A percentile compares a stretch with the other conserved stretches of the same genome.
Evolutionary conservation across 768 basidiomycete genomes (phyloP).

Genomic region (Boletus reticulatus): DNA sequence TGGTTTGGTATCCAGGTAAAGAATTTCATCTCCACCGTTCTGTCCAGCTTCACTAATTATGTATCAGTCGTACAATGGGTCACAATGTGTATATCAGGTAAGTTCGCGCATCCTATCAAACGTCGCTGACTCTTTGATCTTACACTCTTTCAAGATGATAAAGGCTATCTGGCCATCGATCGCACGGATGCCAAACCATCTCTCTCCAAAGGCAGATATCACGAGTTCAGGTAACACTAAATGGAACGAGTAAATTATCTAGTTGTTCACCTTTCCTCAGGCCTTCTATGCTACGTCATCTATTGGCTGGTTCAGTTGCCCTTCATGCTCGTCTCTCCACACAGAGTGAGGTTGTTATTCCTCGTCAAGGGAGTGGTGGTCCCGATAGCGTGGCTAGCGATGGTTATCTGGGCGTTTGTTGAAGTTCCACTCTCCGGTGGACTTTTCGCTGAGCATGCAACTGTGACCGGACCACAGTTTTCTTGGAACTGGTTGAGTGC

Average conservation of each 20-base stretch:
- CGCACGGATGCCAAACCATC: constrained; percentile 59
- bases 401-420: constrained; percentile 79
- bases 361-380: constrained; percentile 64
- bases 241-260: not conserved
- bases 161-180: constrained; percentile 83
- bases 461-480: constrained; percentile 44
- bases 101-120: not conserved
- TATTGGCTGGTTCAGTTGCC: constrained; percentile 80
- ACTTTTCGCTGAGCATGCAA: constrained; percentile 51
- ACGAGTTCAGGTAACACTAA: constrained; percentile 52
- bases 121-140: not conserved
- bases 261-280: constrained; percentile 28
- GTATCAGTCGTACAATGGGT: constrained; percentile 51
- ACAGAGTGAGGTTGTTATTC: constrained; percentile 76
- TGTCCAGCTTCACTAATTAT: not conserved
- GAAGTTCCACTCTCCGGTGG: constrained; percentile 62
- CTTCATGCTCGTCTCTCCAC: constrained; percentile 73
- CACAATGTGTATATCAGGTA: constrained; percentile 70
- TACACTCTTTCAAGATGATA: constrained; percentile 46
- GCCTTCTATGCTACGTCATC: constrained; percentile 72
- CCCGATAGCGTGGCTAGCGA: constrained; percentile 62
- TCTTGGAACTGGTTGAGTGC: constrained; percentile 80
- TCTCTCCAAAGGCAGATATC: constrained; percentile 56
- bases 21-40: not conserved
- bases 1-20: constrained; percentile 75